Conservation (phyloP, 2,329 filamentous ascomycete genomes). For the Diaporthe destruens region DNA sequence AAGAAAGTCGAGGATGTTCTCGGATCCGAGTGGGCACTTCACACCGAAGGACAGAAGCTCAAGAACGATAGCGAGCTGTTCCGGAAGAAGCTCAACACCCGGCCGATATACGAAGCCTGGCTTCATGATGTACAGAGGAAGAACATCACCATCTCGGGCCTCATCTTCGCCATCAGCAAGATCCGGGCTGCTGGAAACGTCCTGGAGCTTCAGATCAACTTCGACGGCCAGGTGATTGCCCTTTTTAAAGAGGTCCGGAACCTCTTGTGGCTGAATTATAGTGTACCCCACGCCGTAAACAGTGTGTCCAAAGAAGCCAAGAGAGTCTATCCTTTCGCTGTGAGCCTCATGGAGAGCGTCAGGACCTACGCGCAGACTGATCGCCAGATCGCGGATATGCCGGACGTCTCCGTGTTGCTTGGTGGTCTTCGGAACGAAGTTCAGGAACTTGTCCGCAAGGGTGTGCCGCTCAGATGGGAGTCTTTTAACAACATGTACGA, state of each 20-base stretch:
- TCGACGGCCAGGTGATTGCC: slow-evolving; percentile 96
- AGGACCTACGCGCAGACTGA: slow-evolving; percentile 91
- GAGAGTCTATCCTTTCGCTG: slow-evolving; percentile 96
- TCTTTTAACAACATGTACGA: slow-evolving; percentile 98
- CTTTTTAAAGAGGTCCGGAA: slow-evolving; percentile 99
- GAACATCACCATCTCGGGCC: slow-evolving; percentile 91
- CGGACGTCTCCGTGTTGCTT: slow-evolving; percentile 86
- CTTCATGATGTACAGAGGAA: slow-evolving; percentile 88
- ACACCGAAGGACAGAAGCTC: slow-evolving; percentile 94
- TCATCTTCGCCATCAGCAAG: slow-evolving; percentile 89
- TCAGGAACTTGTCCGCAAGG: slow-evolving; percentile 84
- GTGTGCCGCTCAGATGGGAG: slow-evolving; percentile 93
- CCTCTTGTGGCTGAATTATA: slow-evolving; percentile 92
- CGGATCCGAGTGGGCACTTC: slow-evolving; percentile 92
- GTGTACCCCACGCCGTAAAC: slow-evolving; percentile 92
- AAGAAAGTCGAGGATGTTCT: slow-evolving; percentile 99
- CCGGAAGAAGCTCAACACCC: slow-evolving; percentile 94
- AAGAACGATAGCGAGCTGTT: slow-evolving; percentile 93
- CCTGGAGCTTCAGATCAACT: slow-evolving; percentile 92
- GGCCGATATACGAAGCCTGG: slow-evolving; percentile 96
- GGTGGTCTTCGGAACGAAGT: slow-evolving; percentile 94
- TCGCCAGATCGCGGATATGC: slow-evolving; percentile 86
- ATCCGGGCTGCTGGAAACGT: slow-evolving; percentile 92
- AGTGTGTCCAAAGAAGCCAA: slow-evolving; percentile 99
- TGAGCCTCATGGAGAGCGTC: slow-evolving; percentile 99